Conservation (phyloP, 805 yeast genomes). For the Hanseniaspora guilliermondii region DNA sequence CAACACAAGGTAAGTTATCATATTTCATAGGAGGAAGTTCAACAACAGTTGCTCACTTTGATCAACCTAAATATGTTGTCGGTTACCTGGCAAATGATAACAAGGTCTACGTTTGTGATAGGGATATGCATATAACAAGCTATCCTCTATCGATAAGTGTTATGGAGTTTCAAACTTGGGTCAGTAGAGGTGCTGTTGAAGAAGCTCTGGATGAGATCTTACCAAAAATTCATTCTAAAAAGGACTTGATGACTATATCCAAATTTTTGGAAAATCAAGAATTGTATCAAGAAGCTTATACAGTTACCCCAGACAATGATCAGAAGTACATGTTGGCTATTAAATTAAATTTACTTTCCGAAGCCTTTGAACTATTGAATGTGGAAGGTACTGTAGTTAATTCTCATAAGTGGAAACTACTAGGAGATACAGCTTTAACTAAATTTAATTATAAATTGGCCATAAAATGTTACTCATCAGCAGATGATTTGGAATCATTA, state of each 20-base stretch:
- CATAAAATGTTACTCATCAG: slow-evolving; percentile 61
- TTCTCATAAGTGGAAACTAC: slow-evolving; percentile 74
- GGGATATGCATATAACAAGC: slow-evolving; percentile 69
- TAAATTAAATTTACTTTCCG: slow-evolving; percentile 52
- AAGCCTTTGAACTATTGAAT: slow-evolving; percentile 58
- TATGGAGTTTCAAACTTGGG: slow-evolving; percentile 89
- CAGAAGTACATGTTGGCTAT: slow-evolving; percentile 86
- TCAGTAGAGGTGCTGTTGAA: slow-evolving; percentile 86
- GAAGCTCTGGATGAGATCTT: slow-evolving; percentile 52
- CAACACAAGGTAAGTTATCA: slow-evolving; percentile 74
- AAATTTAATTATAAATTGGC: slow-evolving; percentile 76
- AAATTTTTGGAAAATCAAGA: slow-evolving; percentile 92
- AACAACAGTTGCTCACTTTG: slow-evolving; percentile 85
- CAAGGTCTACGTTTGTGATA: slow-evolving; percentile 81
- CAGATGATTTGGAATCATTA: slow-evolving; percentile 71
- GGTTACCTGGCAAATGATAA: slow-evolving; percentile 89
- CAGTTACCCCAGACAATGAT: slow-evolving; percentile 74
- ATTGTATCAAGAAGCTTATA: slow-evolving; percentile 65
- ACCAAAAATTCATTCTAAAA: slow-evolving; percentile 45
- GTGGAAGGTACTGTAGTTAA: slow-evolving; percentile 29
- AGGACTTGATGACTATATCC: slow-evolving; percentile 65
- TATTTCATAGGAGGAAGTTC: slow-evolving; percentile 91
- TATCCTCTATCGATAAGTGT: slow-evolving; percentile 75
- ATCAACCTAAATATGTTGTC: slow-evolving; percentile 69
- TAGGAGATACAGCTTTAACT: slow-evolving; percentile 75